Evolutionary conservation across 352 stramenopile species (phyloP), one percentile per base, ranked within the genome.

Genomic region (Bremia lactucae): DNA sequence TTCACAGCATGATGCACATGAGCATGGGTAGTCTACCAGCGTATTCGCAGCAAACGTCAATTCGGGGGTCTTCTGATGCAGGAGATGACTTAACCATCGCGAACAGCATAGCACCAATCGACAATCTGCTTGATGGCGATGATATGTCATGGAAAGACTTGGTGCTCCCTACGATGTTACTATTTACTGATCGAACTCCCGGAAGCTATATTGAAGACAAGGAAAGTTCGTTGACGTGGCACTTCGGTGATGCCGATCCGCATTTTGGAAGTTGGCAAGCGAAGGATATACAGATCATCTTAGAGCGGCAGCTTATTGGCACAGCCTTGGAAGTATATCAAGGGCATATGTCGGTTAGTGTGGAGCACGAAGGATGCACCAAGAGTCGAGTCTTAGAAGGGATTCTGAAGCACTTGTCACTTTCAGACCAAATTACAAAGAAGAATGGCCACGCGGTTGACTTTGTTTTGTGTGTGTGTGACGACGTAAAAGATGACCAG

Each of bases 201-300:
- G 77, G 77, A 28, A 86, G 69, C 23, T 86, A 84, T 51, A 86
- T 89, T 38, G 74, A 89, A 65, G 71, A 83, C 66, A 89, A 89
- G 42, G 74, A 89, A 53, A 83, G 71, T 43, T 89, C 74, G 14
- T 49, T 94, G 35, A 91, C 81, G 36, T 95, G 83, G 83, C 81
- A 95, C 44, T 95, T 93, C 46, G 68, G 59, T 13, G 80, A 92
- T 37, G 78, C 82, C 0, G 82, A 94, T 31, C 65, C 70, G 9
- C 73, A 94, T 49, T 94, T 94, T 57, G 80, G 81, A 2, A 69
- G 65, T 15, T 95, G 83, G 83, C 81, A 95, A 46, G 73, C 83
- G 16, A 93, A 93, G 50, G 81, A 95, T 42, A 64, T 95, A 59
- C 83, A 93, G 56, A 92, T 93, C 36, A 80, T 89, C 44, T 56